Percentiles rank a stretch among this genome's conserved stretches.
phyloP scores from a whole-genome alignment of 202 grass and related monocot species.

The Musa balbisiana region DNA sequence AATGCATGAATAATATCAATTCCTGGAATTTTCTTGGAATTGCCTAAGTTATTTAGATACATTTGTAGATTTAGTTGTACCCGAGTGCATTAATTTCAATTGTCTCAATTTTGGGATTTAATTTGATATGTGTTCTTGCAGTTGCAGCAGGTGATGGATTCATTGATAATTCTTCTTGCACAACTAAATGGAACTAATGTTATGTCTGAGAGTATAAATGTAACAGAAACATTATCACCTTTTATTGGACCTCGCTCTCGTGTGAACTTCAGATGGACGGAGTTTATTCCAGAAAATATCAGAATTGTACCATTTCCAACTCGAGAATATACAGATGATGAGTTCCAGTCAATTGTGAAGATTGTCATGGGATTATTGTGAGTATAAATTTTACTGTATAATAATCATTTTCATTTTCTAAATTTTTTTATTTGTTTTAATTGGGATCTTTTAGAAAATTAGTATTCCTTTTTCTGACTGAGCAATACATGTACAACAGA shows the following conservation, averaged over 20 bases:
- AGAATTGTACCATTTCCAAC: slow-evolving; percentile 47
- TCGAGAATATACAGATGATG: slow-evolving; percentile 45
- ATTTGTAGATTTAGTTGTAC: background rate
- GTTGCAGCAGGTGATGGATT: slow-evolving; percentile 45
- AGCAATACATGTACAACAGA: background rate
- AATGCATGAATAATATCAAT: no score
- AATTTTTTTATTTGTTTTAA: background rate
- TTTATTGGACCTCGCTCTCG: slow-evolving; percentile 6
- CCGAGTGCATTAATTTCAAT: background rate
- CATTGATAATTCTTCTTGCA: slow-evolving; percentile 35
- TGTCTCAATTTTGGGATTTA: background rate
- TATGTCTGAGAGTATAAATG: slow-evolving; percentile 4
- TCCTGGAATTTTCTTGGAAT: no score
- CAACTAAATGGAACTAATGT: slow-evolving; percentile 23
- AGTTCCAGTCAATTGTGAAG: slow-evolving; percentile 48
- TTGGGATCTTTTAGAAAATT: background rate
- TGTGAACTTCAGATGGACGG: slow-evolving; percentile 4
- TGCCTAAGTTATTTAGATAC: background rate
- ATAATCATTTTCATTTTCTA: background rate
- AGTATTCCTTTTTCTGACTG: background rate
- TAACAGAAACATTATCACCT: background rate
- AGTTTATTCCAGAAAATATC: slow-evolving; percentile 30
- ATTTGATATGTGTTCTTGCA: slow-evolving; percentile 24
- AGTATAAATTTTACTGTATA: slow-evolving; percentile 8
- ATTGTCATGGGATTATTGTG: slow-evolving; percentile 41